These are phyloP conservation scores for Thraustotheca clavata DNA, from an alignment of 352 stramenopile genomes.

Conservation along the genomic window DNA sequence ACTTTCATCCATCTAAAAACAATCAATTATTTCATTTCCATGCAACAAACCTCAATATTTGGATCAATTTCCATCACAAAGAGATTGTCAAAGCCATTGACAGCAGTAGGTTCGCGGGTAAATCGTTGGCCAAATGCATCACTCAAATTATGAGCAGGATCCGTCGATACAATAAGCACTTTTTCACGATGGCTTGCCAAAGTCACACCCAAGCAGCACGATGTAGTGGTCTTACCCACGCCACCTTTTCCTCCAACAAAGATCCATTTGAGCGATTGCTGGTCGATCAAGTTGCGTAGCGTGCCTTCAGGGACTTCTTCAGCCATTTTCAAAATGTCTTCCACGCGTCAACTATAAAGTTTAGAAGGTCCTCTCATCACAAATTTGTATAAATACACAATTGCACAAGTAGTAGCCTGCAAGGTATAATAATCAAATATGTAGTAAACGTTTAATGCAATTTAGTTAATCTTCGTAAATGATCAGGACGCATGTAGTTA, in stretches of 20 bases:
- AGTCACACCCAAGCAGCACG: conserved; percentile 93
- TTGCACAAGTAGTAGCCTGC: too few species aligned
- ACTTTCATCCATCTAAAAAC: conserved; percentile 64
- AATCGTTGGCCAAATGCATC: conserved; percentile 99
- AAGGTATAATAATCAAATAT: too few species aligned
- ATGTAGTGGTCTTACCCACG: conserved; percentile 97
- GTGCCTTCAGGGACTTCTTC: conserved; percentile 78
- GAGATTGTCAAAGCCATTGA: conserved; percentile 97
- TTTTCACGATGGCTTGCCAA: conserved; percentile 88
- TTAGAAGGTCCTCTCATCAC: too few species aligned
- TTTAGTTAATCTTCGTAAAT: too few species aligned
- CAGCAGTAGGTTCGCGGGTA: conserved; percentile 93
- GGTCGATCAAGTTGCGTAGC: conserved; percentile 85
- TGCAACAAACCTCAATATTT: conserved; percentile 58
- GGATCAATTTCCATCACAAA: conserved; percentile 99
- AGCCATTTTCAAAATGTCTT: conserved; percentile 6
- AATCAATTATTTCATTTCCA: conserved; percentile 1
- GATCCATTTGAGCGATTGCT: conserved; percentile 89
- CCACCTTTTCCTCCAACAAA: conserved; percentile 94
- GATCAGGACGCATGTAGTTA: neutral
- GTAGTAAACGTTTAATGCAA: too few species aligned
- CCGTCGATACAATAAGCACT: conserved; percentile 98
- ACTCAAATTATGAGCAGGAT: conserved; percentile 98
- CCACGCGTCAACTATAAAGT: neutral
- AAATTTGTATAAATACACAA: too few species aligned